These are phyloP conservation scores for Bathelium albidoporum DNA, from an alignment of 495 filamentous ascomycete species.

Conservation along the genomic window DNA sequence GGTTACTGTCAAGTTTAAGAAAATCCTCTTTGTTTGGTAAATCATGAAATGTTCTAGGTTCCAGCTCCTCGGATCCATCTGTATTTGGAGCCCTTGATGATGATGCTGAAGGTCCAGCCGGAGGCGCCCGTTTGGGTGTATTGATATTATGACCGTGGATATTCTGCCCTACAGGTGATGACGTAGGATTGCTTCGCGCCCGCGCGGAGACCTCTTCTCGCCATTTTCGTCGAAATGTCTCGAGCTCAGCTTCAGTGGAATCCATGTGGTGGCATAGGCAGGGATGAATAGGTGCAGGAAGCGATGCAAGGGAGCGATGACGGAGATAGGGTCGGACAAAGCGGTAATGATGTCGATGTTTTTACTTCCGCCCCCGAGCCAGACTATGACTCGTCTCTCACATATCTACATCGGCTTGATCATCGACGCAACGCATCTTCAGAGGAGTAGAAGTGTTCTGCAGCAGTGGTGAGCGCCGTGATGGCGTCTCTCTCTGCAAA, in stretches of 20 bases:
- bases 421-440: no score
- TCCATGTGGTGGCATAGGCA: slow-evolving; percentile 38
- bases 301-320: neutral
- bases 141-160: neutral
- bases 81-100: slow-evolving; percentile 13
- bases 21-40: slow-evolving; percentile 34
- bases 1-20: slow-evolving; percentile 34
- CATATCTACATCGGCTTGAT: neutral
- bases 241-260: slow-evolving; percentile 58
- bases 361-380: neutral
- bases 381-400: neutral
- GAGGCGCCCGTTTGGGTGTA: neutral
- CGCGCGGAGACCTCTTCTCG: slow-evolving; percentile 63
- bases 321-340: slow-evolving; percentile 4
- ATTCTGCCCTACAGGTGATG: neutral
- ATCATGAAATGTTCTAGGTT: slow-evolving; percentile 36
- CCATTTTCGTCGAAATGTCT: slow-evolving; percentile 74
- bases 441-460: neutral
- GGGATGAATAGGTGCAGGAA: neutral
- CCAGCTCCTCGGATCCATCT: slow-evolving; percentile 29
- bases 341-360: neutral
- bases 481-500: slow-evolving; percentile 4
- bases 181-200: slow-evolving; percentile 12
- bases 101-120: slow-evolving; percentile 11
- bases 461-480: neutral